A percentile compares a stretch with the other conserved stretches of the same genome.
phyloP scores from a whole-genome alignment of 2,329 filamentous ascomycete genomes.

The Fonsecaea pugnacius region DNA sequence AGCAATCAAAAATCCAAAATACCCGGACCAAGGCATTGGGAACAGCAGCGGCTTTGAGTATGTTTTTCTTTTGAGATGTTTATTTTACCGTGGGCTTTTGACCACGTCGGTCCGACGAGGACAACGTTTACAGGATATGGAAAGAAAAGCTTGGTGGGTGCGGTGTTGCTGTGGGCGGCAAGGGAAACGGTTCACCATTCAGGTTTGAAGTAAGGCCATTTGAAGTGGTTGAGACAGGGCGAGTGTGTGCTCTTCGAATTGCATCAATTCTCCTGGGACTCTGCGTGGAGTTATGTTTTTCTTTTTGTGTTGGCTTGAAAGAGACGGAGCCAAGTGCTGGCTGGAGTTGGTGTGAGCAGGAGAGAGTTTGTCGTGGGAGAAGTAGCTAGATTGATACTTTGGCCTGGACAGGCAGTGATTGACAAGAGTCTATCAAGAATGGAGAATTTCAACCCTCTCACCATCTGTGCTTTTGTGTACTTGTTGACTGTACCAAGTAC shows the following conservation, averaged over 20 bases:
- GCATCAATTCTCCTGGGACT: constrained; percentile 30
- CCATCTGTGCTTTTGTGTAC: not conserved
- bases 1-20: constrained; percentile 30
- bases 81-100: constrained; percentile 18
- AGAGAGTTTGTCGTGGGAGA: constrained; percentile 14
- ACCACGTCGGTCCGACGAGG: constrained; percentile 16
- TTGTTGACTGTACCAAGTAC: not conserved
- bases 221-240: constrained; percentile 14
- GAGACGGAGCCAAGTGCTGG: not conserved
- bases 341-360: not conserved
- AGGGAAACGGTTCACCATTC: constrained; percentile 21
- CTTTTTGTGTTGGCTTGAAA: constrained; percentile 20
- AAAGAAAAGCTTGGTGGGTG: constrained; percentile 11
- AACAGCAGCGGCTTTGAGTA: constrained; percentile 18
- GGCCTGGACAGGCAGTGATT: constrained; percentile 7
- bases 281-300: not conserved
- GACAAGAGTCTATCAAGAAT: constrained; percentile 27
- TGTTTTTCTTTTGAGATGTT: constrained; percentile 11
- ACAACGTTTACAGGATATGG: constrained; percentile 29
- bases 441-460: constrained; percentile 38
- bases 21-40: constrained; percentile 29
- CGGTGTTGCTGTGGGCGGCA: not conserved
- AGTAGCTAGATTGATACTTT: constrained; percentile 33
- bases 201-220: constrained; percentile 20
- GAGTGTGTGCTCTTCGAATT: constrained; percentile 18